Evolutionary conservation across 2,329 filamentous ascomycete genomes (phyloP), one percentile per base, ranked within the genome.

Genomic region (Fusarium sp.): DNA sequence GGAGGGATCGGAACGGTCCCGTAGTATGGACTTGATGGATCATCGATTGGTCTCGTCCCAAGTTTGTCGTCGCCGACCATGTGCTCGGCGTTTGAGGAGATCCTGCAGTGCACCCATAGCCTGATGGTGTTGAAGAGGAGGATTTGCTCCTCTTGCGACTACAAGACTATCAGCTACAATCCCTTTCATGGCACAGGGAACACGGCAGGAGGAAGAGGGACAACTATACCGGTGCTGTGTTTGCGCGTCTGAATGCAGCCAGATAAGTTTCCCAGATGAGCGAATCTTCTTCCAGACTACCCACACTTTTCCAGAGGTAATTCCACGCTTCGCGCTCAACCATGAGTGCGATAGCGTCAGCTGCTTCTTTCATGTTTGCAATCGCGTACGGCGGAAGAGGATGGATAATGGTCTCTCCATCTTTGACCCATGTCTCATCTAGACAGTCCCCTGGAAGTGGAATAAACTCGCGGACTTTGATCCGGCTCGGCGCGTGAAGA

Each of bases 181-280:
- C 16, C 14, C 25, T 25, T 2, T 25, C 25, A 25, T 25, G 25
- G 0, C 25, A 27, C 16, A 42, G 7, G 38, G 9, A 20, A 42
- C 3, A 18, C 38, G 11, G 2, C 3, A 20, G 4, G 10, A 20
- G 38, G 38, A 18, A 42, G 38, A 42, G 4, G 38, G n/a, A 42
- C 9, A 13, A 42, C 9, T 16, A 42, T 42, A 42, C n/a, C 38
- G 38, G 38, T 9, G 38, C 38, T 4, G 38, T 42, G 38, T 42
- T 42, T 20, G 38, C 38, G 16, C 38, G 38, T 42, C 38, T 23
- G 38, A 42, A 60, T 1, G 57, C 57, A 29, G 36, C 34, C 2
- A 16, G n/a, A 18, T 60, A 60, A 3, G 57, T 60, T 16, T 53
- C 18, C 57, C 46, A 44, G 9, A 60, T 6, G 13, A 60, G 57